These are phyloP conservation scores for Leishmania braziliensis DNA, from an alignment of 208 protist species.

Conservation along the genomic window DNA sequence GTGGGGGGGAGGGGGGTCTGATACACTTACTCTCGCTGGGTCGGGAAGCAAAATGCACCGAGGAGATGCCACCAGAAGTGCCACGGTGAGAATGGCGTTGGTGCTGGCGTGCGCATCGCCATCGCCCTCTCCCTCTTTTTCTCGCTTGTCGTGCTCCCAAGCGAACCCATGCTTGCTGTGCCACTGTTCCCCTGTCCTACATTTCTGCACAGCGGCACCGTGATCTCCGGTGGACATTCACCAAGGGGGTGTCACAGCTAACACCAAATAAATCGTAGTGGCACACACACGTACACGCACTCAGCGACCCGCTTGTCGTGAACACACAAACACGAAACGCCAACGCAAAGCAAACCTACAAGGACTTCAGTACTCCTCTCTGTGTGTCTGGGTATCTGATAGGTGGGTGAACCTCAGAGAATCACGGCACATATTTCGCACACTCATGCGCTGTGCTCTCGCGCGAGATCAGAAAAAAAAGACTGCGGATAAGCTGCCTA, in stretches of 20 bases:
- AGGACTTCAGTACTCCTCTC: neutral
- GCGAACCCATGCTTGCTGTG: neutral
- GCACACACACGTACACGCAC: neutral
- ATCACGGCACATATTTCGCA: neutral
- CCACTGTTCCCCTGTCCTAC: neutral
- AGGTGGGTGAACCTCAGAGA: neutral
- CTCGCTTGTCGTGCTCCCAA: neutral
- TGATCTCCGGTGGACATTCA: neutral
- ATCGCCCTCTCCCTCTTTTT: neutral
- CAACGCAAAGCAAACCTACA: neutral
- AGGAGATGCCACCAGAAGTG: neutral
- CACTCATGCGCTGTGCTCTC: neutral
- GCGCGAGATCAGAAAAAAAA: neutral
- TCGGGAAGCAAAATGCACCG: neutral
- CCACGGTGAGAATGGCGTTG: neutral
- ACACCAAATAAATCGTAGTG: neutral
- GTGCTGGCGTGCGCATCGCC: neutral
- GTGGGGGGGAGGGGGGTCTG: no score
- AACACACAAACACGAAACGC: no score
- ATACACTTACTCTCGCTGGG: neutral
- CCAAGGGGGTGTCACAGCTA: neutral
- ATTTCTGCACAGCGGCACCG: neutral
- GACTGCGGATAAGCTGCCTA: neutral
- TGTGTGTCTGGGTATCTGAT: neutral
- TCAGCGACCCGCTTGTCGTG: neutral